These are phyloP conservation scores for Pterocarpus macrocarpus DNA, from an alignment of 306 rosid genomes.

Conservation along the genomic window DNA sequence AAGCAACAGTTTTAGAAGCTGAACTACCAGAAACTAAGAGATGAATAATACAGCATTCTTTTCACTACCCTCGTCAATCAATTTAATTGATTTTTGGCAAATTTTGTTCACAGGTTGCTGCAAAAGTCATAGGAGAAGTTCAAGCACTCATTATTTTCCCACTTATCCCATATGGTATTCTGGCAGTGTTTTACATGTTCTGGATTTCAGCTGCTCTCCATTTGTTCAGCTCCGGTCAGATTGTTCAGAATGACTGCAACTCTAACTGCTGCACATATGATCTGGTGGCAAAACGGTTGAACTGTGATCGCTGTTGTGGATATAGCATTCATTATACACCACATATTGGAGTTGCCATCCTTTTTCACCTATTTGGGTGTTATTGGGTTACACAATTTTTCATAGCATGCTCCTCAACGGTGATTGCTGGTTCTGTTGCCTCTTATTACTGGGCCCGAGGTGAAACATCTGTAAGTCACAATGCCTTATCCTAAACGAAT, in stretches of 20 bases:
- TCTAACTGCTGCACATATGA: slow-evolving; percentile 90
- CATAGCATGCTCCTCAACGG: slow-evolving; percentile 86
- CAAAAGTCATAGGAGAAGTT: slow-evolving; percentile 98
- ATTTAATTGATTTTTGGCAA: slow-evolving; percentile 27
- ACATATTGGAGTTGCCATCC: slow-evolving; percentile 87
- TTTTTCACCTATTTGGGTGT: slow-evolving; percentile 94
- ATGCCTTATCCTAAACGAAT: slow-evolving; percentile 39
- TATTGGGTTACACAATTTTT: slow-evolving; percentile 96
- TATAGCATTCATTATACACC: slow-evolving; percentile 90
- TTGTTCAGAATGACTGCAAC: slow-evolving; percentile 86
- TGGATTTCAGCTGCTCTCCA: slow-evolving; percentile 96
- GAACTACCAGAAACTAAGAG: not conserved
- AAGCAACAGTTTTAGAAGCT: not conserved
- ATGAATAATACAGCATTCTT: slow-evolving; percentile 7
- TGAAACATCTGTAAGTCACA: slow-evolving; percentile 83
- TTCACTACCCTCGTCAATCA: slow-evolving; percentile 22
- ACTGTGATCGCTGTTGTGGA: slow-evolving; percentile 91
- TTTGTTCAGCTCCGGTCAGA: slow-evolving; percentile 92
- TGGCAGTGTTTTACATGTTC: slow-evolving; percentile 91
- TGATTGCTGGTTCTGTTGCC: slow-evolving; percentile 95
- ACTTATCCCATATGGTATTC: slow-evolving; percentile 74
- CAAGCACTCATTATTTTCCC: slow-evolving; percentile 93
- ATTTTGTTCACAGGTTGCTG: slow-evolving; percentile 79
- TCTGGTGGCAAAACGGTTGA: slow-evolving; percentile 75
- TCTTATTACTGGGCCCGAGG: slow-evolving; percentile 94